Percentiles rank a stretch among this genome's conserved stretches.
These are phyloP conservation scores for Lodderomyces jiufengensis DNA, from an alignment of 1,139 yeast genomes.

Conservation along the genomic window DNA sequence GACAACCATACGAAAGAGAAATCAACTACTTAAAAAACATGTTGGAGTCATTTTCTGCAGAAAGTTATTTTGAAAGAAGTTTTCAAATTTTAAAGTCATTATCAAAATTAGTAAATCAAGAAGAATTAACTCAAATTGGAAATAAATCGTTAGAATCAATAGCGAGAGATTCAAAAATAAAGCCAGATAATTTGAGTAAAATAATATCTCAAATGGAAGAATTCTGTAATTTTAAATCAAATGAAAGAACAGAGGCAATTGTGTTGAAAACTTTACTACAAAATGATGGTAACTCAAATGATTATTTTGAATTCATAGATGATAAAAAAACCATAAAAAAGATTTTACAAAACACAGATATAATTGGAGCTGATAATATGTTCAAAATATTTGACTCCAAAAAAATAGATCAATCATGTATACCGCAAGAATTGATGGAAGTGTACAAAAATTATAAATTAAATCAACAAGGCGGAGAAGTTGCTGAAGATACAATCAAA, in stretches of 20 bases:
- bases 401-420: constrained; percentile 23
- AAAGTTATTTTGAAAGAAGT: constrained; percentile 70
- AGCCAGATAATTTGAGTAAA: constrained; percentile 24
- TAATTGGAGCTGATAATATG: constrained; percentile 64
- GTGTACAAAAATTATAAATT: constrained; percentile 22
- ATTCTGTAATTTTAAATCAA: constrained; percentile 30
- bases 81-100: constrained; percentile 57
- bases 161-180: constrained; percentile 25
- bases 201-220: constrained; percentile 26
- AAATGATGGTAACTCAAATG: constrained; percentile 2
- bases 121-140: constrained; percentile 31
- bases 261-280: constrained; percentile 22
- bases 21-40: constrained; percentile 10
- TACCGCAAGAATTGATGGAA: constrained; percentile 34
- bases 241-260: constrained; percentile 49
- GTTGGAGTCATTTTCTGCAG: constrained; percentile 33
- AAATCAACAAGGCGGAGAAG: constrained; percentile 12
- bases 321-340: constrained; percentile 20
- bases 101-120: constrained; percentile 34
- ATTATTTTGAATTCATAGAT: constrained; percentile 5
- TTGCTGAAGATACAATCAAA: constrained; percentile 22
- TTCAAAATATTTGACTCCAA: constrained; percentile 31
- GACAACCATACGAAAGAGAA: constrained; percentile 11
- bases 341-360: constrained; percentile 62
- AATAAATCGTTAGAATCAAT: constrained; percentile 38